Evolutionary conservation across 2,329 filamentous ascomycete genomes (phyloP).

Genomic region (Ilyonectria destructans): DNA sequence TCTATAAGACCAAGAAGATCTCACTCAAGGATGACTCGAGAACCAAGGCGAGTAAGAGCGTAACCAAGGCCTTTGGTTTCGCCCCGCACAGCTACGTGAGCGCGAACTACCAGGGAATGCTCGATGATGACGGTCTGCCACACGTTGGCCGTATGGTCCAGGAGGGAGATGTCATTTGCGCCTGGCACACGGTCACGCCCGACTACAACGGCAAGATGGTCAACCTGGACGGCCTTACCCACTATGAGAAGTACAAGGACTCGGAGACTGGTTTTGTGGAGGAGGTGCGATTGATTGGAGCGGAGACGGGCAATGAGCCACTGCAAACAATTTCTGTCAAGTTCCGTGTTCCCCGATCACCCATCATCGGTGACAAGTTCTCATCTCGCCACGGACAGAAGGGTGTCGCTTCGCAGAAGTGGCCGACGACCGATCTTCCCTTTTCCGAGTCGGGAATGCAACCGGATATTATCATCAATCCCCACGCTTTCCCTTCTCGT

Average conservation of each 20-base stretch:
- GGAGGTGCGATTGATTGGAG: slow-evolving; percentile 91
- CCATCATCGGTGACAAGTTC: slow-evolving; percentile 98
- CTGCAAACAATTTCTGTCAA: slow-evolving; percentile 93
- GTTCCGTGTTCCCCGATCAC: slow-evolving; percentile 89
- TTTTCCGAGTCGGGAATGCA: slow-evolving; percentile 98
- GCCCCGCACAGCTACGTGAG: slow-evolving; percentile 83
- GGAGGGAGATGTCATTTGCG: slow-evolving; percentile 88
- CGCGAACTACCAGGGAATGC: slow-evolving; percentile 77
- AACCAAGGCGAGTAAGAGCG: slow-evolving; percentile 76
- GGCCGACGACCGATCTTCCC: slow-evolving; percentile 94
- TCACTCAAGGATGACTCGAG: slow-evolving; percentile 86
- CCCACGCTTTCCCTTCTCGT: slow-evolving; percentile 98
- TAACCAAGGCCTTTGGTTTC: slow-evolving; percentile 92
- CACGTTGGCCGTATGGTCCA: slow-evolving; percentile 83
- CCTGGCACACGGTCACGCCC: slow-evolving; percentile 89
- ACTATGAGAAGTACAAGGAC: slow-evolving; percentile 96
- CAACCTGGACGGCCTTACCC: slow-evolving; percentile 89
- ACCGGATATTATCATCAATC: slow-evolving; percentile 98
- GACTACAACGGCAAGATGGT: slow-evolving; percentile 85
- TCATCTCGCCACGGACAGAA: slow-evolving; percentile 99
- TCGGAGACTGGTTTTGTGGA: slow-evolving; percentile 90
- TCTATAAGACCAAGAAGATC: slow-evolving; percentile 98
- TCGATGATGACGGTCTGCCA: slow-evolving; percentile 92
- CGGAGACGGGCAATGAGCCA: slow-evolving; percentile 86
- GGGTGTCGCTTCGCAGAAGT: slow-evolving; percentile 96